Evolutionary conservation across 306 rosid genomes (phyloP), one percentile per base, ranked within the genome.

Genomic region (Alnus rubra): DNA sequence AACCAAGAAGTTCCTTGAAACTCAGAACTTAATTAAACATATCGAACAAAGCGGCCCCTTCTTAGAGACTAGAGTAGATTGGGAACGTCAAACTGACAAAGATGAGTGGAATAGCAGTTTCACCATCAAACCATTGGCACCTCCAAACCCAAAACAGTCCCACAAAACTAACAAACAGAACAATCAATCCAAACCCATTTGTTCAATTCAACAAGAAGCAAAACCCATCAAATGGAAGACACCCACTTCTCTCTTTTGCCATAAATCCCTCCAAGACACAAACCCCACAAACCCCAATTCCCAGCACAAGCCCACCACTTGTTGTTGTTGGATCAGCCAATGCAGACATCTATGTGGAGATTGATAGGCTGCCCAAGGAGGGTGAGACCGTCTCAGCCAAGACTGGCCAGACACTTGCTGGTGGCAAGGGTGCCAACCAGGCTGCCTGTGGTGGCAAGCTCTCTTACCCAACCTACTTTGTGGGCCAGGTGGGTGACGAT

Each of bases 281-380:
- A 51, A 39, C 9, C 69, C 75, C 76, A 33, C 63, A 68, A 70
- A 69, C 85, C 77, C 85, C 89, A 14, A 31, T 78, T 1, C 19
- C 76, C 74, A 0, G 58, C 78, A 3, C 71, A 56, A 33, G 2
- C 55, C 85, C 83, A 9, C 98, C 95, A 2, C 79, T 92, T 1
- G 92, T 95, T 33, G 98, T 95, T 19, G 95, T 95, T 0, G 98
- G 98, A 0, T 95, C 98, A 28, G 97, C 97, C 70, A 91, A 91
- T 83, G 98, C 97, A 5, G 97, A 95, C 83, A 91, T 92, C 81
- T 92, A 92, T 74, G 84, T 95, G 2, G 98, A 92, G 83, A 91
- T 91, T 64, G 92, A 95, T 0, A 79, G 98, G 14, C 83, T 92
- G 3, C 94, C 97, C 1, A 58, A 35, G 5, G 90, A 84, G 60